Evolutionary conservation across 176 grass and related monocot genomes (phyloP), one percentile per base, ranked within the genome.

Genomic region (Cenchrus purpureus): DNA sequence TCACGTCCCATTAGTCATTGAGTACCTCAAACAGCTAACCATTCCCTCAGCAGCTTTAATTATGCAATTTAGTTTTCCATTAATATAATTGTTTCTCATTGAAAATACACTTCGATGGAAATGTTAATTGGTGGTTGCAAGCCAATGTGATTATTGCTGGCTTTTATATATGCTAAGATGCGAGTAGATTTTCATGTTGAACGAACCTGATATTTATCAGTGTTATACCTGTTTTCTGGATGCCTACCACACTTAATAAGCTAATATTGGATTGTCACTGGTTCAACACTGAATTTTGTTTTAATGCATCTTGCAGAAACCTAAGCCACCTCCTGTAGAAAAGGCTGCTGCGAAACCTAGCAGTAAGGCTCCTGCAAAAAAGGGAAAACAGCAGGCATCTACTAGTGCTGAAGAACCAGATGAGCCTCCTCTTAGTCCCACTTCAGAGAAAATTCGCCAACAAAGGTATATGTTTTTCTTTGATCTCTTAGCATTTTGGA

Each of bases 361-460:
- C 32, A 57, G 19, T 53, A 97, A 97, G 89, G 82, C 56, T 62
- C 69, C 89, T 79, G 84, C 78, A 6, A 97, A 93, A 78, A 97
- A 93, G 60, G 91, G 87, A 71, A 97, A 97, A 62, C 84, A 97
- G 48, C 81, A 85, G 78, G 92, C 92, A 77, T 70, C 84, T 73
- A 91, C 88, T 5, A 87, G 87, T 49, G 65, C 81, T 69, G 82
- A 90, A 80, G 84, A 79, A 68, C 72, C 84, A 65, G 65, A 88
- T 51, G 94, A 91, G 59, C 84, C 82, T 76, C 86, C 89, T 46
- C 85, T 84, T 15, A 92, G 93, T 68, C 94, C 91, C 60, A 63
- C 84, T 91, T 84, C 85, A 64, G 89, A 97, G 87, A 97, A 97
- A 91, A 86, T 97, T 83, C 94, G 89, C 15, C 91, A 97, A 81